These are phyloP conservation scores for Bromus sterilis DNA, from an alignment of 176 grass and related monocot genomes.

Conservation along the genomic window DNA sequence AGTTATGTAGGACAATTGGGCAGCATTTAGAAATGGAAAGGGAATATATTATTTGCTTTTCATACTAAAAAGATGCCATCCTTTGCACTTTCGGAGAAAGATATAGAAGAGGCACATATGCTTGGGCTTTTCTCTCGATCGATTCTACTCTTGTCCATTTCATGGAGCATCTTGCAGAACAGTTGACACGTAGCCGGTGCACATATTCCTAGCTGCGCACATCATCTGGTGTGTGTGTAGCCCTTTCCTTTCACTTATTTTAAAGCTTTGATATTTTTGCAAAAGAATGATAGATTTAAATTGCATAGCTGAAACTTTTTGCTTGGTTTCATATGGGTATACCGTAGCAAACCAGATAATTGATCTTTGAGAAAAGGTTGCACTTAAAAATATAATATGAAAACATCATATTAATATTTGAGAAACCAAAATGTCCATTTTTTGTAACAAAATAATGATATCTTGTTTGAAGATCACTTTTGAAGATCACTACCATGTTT, in stretches of 20 bases:
- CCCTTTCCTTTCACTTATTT: too few relatives aligned
- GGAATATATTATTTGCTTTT: not conserved
- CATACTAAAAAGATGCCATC: not conserved
- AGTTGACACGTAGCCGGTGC: not conserved
- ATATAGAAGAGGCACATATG: not conserved
- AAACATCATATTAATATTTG: too few relatives aligned
- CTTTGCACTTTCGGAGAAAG: not conserved
- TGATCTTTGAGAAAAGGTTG: too few relatives aligned
- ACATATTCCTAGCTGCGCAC: not conserved
- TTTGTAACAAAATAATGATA: too few relatives aligned
- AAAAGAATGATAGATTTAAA: not conserved
- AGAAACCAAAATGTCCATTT: too few relatives aligned
- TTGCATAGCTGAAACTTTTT: not conserved
- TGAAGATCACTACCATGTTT: not conserved
- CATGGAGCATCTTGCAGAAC: not conserved
- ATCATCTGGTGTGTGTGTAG: too few relatives aligned
- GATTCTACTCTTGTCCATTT: not conserved
- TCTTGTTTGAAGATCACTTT: too few relatives aligned
- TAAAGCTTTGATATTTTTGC: too few relatives aligned
- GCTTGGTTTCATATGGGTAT: too few relatives aligned
- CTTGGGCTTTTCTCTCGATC: not conserved
- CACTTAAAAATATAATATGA: too few relatives aligned
- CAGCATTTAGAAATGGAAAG: not conserved
- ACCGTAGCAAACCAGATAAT: too few relatives aligned
- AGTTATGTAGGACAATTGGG: not conserved